Base-by-base conservation (phyloP, 225 moss, liverwort and hornwort genomes). In the Marchantia paleacea region DNA sequence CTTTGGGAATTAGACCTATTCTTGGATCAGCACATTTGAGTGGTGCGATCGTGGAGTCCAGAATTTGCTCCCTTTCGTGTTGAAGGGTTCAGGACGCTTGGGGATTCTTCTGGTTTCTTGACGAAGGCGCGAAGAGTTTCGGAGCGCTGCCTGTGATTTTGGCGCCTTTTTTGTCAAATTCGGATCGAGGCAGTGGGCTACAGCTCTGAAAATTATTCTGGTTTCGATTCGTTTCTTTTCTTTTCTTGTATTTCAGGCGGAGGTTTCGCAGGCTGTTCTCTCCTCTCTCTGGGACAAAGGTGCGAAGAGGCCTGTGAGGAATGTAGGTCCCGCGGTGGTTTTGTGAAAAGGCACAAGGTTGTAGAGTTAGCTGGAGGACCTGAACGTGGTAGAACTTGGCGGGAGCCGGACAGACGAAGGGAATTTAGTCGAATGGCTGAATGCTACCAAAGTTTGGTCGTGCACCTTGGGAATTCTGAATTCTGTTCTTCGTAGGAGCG, bases 71-170 rank as follows among this genome's bases (percentile, higher is more conserved):
- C 7, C 7, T 16, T 22, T 31, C 49, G 71, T 39, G n/a, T 49
- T 71, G n/a, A 20, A 71, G 22, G 71, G 49, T 22, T 48, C 20
- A 71, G 50, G 20, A 71, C 71, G 71, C 71, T 50, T 71, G 71
- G 71, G 49, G 50, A 50, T n/a, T 7, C 29, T 66, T 4, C 2
- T 49, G 49, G 18, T 10, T 49, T 51, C 39, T 71, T n/a, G 48
- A 71, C 20, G 71, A 20, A 51, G 71, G 48, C 15, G 71, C 48
- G 71, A 71, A 71, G 49, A 71, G 49, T 71, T 71, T 16, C 10
- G 51, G 50, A 49, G 50, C 48, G 22, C 71, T 71, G 49, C 49
- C 71, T 49, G 20, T 20, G 39, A 49, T 11, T 49, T 20, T 20
- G 49, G 48, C 71, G 49, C 49, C 51, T 72, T 24, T 58, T 52